Evolutionary conservation across 2,329 filamentous ascomycete species (phyloP), one percentile per base, ranked within the genome.

Genomic region (Ophiostoma triangulosporum): DNA sequence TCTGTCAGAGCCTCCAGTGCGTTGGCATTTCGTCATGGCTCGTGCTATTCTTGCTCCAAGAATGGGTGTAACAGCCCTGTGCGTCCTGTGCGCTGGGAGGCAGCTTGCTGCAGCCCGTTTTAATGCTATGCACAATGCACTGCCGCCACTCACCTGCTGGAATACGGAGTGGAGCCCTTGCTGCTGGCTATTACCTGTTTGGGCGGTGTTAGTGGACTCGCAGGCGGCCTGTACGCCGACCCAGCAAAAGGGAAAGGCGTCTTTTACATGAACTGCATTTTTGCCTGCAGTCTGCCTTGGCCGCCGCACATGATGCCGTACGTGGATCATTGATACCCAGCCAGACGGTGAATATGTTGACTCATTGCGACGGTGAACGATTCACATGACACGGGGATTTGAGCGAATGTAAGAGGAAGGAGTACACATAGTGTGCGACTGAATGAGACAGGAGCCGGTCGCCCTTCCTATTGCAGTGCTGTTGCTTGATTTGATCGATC

Each of bases 241-340:
- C 35, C n/a, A 12, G 38, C 14, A 17, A 24, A 24, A 43, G 26
- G 6, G 29, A 48, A 48, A 48, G 46, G 27, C 46, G 20, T 9
- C 22, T 27, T 22, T 24, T 31, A 14, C 27, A 7, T 32, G 9
- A 12, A 4, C 38, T 24, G n/a, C 31, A 20, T 45, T 45, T 48
- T 54, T 35, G 48, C 35, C 36, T 48, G 48, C 38, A 32, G 53
- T 54, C 53, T 54, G 53, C 53, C 53, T 54, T 54, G 52, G 48
- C 48, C 43, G 26, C 52, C 31, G 52, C 53, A 43, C 53, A 54
- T 48, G 53, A 38, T 40, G n/a, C 3, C 52, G 27, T 36, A 38
- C 32, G 15, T 46, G 31, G 11, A 33, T 33, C 15, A 3, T 8
- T 33, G 31, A 11, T 33, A 6, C 15, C 14, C n/a, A n/a, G 17